Percentiles rank a stretch among this genome's conserved stretches.
phyloP scores from a whole-genome alignment of 257 asterid genomes.

The Rubia yunnanensis region DNA sequence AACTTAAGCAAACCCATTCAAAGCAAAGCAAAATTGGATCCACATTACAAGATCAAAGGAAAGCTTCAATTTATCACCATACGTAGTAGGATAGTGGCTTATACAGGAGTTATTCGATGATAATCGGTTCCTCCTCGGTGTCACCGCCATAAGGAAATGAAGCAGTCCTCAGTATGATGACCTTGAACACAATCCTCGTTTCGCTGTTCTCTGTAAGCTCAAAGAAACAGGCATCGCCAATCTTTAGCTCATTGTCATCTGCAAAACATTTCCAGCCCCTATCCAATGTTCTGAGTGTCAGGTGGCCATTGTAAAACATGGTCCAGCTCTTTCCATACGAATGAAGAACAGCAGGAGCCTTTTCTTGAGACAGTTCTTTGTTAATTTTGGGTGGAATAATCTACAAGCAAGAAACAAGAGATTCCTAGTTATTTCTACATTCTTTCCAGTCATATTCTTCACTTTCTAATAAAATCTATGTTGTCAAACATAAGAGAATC shows the following conservation, averaged over 20 bases:
- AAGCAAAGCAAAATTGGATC: too few species aligned
- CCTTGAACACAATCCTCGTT: not conserved
- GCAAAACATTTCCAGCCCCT: not conserved
- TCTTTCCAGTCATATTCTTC: too few species aligned
- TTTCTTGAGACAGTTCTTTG: not conserved
- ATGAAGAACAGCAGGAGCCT: not conserved
- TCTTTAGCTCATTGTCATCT: not conserved
- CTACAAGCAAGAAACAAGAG: not conserved
- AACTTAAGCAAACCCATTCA: too few species aligned
- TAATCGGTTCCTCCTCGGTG: too few species aligned
- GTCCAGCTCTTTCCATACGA: not conserved
- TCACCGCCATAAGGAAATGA: too few species aligned
- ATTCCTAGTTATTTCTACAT: too few species aligned
- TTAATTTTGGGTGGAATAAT: not conserved
- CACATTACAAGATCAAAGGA: too few species aligned
- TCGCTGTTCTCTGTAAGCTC: not conserved
- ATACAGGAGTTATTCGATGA: too few species aligned
- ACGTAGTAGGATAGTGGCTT: too few species aligned
- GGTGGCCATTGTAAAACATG: not conserved
- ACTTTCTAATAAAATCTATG: too few species aligned
- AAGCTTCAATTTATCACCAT: too few species aligned
- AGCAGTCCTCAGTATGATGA: not conserved
- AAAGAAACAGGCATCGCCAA: not conserved
- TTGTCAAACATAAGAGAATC: too few species aligned
- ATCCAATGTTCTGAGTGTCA: not conserved